Conservation (phyloP, 148 eudicot species). For the Rheum nobile region DNA sequence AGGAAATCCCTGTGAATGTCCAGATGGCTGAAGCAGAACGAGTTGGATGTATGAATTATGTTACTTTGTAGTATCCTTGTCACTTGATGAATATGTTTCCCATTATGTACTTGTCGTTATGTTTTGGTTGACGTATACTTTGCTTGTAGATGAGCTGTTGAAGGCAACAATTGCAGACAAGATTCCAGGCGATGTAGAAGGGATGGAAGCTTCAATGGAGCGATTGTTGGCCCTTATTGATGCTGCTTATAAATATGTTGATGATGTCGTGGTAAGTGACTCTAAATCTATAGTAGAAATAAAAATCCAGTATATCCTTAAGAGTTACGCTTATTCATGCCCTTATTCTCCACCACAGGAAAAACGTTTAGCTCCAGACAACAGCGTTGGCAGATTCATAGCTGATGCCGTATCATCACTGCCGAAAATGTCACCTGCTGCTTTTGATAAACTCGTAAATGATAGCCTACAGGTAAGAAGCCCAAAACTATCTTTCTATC, state of each 20-base stretch:
- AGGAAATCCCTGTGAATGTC: slow-evolving; percentile 78
- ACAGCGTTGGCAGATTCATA: slow-evolving; percentile 71
- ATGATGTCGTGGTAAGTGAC: slow-evolving; percentile 87
- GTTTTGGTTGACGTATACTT: slow-evolving; percentile 7
- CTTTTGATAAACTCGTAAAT: slow-evolving; percentile 75
- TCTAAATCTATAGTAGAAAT: background rate
- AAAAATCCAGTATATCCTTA: background rate
- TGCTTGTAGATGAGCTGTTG: slow-evolving; percentile 67
- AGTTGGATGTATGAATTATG: slow-evolving; percentile 70
- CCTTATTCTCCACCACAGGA: slow-evolving; percentile 33
- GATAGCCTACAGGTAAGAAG: slow-evolving; percentile 59
- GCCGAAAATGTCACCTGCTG: slow-evolving; percentile 61
- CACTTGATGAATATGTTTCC: background rate
- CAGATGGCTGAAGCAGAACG: slow-evolving; percentile 91
- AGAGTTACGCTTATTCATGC: background rate
- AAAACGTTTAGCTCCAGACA: slow-evolving; percentile 57
- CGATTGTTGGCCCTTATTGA: slow-evolving; percentile 65
- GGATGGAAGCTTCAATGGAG: slow-evolving; percentile 83
- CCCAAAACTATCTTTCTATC: background rate
- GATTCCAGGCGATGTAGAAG: slow-evolving; percentile 87
- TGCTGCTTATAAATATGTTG: slow-evolving; percentile 80
- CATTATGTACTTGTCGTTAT: background rate
- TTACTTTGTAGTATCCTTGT: background rate
- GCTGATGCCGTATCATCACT: slow-evolving; percentile 66
- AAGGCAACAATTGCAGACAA: slow-evolving; percentile 79